Evolutionary conservation across 2,329 filamentous ascomycete species (phyloP).

Genomic region (Aspergillus costaricaensis): DNA sequence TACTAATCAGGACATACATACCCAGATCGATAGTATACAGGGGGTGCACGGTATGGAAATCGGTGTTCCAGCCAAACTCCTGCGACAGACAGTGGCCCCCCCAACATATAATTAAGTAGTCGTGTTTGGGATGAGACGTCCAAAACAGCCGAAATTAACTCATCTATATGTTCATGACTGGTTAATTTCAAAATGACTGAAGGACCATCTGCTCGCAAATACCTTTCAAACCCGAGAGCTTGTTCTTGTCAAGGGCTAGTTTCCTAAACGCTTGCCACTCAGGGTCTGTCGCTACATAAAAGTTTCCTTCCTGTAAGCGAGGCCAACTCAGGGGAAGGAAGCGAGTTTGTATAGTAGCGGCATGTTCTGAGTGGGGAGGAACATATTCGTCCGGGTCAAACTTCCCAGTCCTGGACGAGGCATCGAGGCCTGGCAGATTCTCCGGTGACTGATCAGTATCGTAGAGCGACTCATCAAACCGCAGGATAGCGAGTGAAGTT

Average conservation of each 20-base stretch:
- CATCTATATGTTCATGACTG: constrained; percentile 38
- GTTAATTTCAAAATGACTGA: neutral
- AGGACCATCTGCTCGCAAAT: constrained; percentile 19
- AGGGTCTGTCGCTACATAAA: constrained; percentile 51
- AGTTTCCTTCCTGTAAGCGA: constrained; percentile 34
- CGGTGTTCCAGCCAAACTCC: constrained; percentile 63
- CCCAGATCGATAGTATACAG: constrained; percentile 62
- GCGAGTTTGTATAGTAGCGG: constrained; percentile 48
- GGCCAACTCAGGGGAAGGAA: constrained; percentile 65
- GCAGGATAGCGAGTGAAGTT: constrained; percentile 34
- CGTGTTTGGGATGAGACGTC: constrained; percentile 48
- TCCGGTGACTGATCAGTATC: constrained; percentile 22
- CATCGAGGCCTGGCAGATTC: neutral
- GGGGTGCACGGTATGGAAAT: constrained; percentile 61
- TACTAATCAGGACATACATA: constrained; percentile 39
- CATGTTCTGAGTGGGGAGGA: constrained; percentile 11
- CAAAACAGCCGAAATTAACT: constrained; percentile 50
- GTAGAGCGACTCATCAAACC: constrained; percentile 31
- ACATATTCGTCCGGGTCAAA: neutral
- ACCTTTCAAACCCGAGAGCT: constrained; percentile 53
- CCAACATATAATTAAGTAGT: constrained; percentile 48
- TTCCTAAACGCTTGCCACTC: constrained; percentile 65
- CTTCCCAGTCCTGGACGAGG: neutral
- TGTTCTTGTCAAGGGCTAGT: constrained; percentile 56
- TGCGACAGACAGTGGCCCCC: constrained; percentile 52